A percentile compares a stretch with the other conserved stretches of the same genome.
Evolutionary conservation across 805 yeast species (phyloP).

Genomic region (Sugiyamaella smithiae): DNA sequence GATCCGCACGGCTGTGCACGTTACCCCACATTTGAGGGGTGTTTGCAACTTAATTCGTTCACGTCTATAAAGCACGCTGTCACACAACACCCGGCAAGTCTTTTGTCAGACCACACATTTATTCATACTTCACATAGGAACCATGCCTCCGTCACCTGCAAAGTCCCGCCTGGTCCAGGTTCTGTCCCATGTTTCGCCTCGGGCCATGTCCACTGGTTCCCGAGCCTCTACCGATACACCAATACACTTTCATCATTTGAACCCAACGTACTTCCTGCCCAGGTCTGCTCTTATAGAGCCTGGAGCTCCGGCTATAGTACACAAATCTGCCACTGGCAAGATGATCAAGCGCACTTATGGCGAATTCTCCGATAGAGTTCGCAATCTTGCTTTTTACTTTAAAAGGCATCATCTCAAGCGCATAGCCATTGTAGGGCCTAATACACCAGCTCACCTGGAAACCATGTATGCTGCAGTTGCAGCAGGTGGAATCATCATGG

Average conservation of each 20-base stretch:
- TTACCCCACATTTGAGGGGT: no score
- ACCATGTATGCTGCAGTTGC: constrained; percentile 35
- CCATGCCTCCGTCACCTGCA: constrained; percentile 7
- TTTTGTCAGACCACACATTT: no score
- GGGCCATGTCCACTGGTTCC: background rate
- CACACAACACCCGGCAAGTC: no score
- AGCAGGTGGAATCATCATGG: constrained; percentile 34
- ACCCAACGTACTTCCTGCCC: constrained; percentile 36
- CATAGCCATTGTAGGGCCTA: constrained; percentile 34
- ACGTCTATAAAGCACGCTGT: no score
- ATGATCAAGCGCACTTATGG: constrained; percentile 26
- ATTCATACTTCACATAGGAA: background rate
- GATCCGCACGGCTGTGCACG: no score
- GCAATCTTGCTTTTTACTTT: constrained; percentile 32
- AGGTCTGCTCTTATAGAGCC: constrained; percentile 37
- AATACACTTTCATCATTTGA: constrained; percentile 31
- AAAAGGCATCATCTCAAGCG: constrained; percentile 24
- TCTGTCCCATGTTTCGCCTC: constrained; percentile 2
- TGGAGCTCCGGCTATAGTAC: constrained; percentile 34
- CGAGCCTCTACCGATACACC: background rate
- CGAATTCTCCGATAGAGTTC: constrained; percentile 30
- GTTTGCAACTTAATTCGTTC: no score
- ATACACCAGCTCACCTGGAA: constrained; percentile 38
- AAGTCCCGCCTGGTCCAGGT: constrained; percentile 4
- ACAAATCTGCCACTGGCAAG: constrained; percentile 25